Evolutionary conservation across 768 basidiomycete species (phyloP).

Genomic region (Auriscalpium vulgare): DNA sequence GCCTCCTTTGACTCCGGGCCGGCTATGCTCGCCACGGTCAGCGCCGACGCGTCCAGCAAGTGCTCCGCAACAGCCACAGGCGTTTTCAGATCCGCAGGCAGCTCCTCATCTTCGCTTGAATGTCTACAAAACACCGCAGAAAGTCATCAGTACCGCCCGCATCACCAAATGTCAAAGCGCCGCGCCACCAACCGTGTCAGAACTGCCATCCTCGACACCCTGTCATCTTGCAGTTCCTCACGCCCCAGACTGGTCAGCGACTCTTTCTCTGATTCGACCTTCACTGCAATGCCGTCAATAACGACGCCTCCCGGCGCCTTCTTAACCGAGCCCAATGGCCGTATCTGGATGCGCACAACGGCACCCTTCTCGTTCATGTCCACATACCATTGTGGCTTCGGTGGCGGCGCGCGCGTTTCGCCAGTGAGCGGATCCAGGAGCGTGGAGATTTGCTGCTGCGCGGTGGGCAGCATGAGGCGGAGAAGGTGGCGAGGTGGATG

Average conservation of each 20-base stretch:
- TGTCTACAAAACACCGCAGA: constrained; percentile 2
- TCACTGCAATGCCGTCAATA: constrained; percentile 32
- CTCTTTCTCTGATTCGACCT: constrained; percentile 68
- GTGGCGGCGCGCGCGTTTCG: constrained; percentile 47
- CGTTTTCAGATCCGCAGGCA: constrained; percentile 52
- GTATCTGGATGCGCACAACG: constrained; percentile 48
- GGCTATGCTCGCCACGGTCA: constrained; percentile 9
- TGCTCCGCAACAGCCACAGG: constrained; percentile 56
- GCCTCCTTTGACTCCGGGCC: constrained; percentile 15
- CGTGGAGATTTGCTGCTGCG: constrained; percentile 68
- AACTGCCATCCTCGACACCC: constrained; percentile 55
- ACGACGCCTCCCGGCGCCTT: constrained; percentile 31
- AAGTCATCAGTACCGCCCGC: neutral
- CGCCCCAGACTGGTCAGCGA: constrained; percentile 61
- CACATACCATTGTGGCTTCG: constrained; percentile 66
- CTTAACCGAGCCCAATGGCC: constrained; percentile 33
- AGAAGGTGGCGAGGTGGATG: constrained; percentile 63
- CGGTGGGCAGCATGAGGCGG: constrained; percentile 73
- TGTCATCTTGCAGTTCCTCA: constrained; percentile 70
- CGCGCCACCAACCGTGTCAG: constrained; percentile 51
- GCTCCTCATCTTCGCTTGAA: constrained; percentile 42
- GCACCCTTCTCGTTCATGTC: constrained; percentile 55
- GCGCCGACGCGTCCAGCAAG: constrained; percentile 38
- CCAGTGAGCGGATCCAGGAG: constrained; percentile 79
- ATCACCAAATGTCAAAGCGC: constrained; percentile 9